Conservation (phyloP, 2,329 filamentous ascomycete species). For the Cadophora sp. region DNA sequence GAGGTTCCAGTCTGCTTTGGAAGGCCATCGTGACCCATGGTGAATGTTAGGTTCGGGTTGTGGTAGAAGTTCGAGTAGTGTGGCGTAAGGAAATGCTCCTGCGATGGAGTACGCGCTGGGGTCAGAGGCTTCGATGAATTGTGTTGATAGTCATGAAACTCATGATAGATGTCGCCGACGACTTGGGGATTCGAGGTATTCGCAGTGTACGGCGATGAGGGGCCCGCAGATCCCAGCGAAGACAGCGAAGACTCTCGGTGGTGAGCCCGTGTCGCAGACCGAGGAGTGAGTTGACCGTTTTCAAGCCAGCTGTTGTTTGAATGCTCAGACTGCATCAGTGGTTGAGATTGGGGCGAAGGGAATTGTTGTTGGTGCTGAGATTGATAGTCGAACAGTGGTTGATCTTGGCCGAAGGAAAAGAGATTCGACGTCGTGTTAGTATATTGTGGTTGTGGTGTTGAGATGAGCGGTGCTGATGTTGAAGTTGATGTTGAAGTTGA, state of each 20-base stretch:
- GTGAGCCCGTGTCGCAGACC: conserved; percentile 48
- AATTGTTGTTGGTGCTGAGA: conserved; percentile 30
- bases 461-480: conserved; percentile 19
- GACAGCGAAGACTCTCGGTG: conserved; percentile 67
- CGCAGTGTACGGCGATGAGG: conserved; percentile 62
- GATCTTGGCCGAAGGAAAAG: conserved; percentile 37
- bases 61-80: conserved; percentile 51
- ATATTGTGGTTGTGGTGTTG: conserved; percentile 32
- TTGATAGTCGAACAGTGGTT: conserved; percentile 38
- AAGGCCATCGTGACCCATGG: conserved; percentile 39
- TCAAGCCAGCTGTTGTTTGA: conserved; percentile 39
- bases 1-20: conserved; percentile 37
- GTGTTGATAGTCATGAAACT: conserved; percentile 45
- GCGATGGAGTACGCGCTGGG: conserved; percentile 43
- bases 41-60: conserved; percentile 33
- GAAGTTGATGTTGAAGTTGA: conserved; percentile 11
- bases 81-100: conserved; percentile 41
- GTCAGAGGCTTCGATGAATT: conserved; percentile 43
- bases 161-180: conserved; percentile 53
- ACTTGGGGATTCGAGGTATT: conserved; percentile 65
- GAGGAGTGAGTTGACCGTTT: conserved; percentile 45
- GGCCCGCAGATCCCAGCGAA: conserved; percentile 65
- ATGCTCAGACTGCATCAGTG: conserved; percentile 43
- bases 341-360: conserved; percentile 31
- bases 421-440: conserved; percentile 28